Evolutionary conservation across 805 yeast species (phyloP).

Genomic region (Yarrowia sp.): DNA sequence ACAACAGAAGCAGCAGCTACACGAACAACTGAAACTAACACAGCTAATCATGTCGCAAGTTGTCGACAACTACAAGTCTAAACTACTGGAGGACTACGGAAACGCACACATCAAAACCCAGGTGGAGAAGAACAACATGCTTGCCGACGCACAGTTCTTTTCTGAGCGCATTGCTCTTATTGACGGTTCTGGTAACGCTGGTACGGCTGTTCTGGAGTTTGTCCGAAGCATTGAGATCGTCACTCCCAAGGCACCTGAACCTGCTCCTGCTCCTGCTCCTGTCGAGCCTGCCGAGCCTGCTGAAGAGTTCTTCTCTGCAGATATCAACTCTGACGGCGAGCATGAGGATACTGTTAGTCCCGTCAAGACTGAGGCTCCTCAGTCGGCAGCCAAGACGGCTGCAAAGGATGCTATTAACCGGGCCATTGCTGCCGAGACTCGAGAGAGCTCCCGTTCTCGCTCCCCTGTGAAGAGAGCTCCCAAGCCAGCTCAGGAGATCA

Average conservation of each 20-base stretch:
- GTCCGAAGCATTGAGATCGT: slow-evolving; percentile 17
- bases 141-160: slow-evolving; percentile 63
- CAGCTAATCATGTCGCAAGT: slow-evolving; percentile 38
- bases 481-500: background rate
- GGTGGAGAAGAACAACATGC: slow-evolving; percentile 44
- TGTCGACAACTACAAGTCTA: slow-evolving; percentile 54
- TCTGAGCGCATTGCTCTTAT: slow-evolving; percentile 57
- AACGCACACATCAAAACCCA: slow-evolving; percentile 40
- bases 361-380: background rate
- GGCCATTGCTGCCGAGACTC: slow-evolving; percentile 10
- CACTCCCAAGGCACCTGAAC: background rate
- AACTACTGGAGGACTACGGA: slow-evolving; percentile 53
- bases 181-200: slow-evolving; percentile 37
- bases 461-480: background rate
- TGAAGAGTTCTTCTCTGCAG: slow-evolving; percentile 15
- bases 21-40: slow-evolving; percentile 7
- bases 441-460: background rate
- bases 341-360: background rate
- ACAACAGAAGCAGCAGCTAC: background rate
- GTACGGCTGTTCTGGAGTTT: slow-evolving; percentile 11
- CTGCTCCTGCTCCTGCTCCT: background rate
- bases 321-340: slow-evolving; percentile 21
- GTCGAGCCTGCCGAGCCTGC: slow-evolving; percentile 6
- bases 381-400: background rate
- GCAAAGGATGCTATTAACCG: slow-evolving; percentile 9